Evolutionary conservation across 495 filamentous ascomycete species (phyloP).

Genomic region (Rostrohypoxylon terebratum): DNA sequence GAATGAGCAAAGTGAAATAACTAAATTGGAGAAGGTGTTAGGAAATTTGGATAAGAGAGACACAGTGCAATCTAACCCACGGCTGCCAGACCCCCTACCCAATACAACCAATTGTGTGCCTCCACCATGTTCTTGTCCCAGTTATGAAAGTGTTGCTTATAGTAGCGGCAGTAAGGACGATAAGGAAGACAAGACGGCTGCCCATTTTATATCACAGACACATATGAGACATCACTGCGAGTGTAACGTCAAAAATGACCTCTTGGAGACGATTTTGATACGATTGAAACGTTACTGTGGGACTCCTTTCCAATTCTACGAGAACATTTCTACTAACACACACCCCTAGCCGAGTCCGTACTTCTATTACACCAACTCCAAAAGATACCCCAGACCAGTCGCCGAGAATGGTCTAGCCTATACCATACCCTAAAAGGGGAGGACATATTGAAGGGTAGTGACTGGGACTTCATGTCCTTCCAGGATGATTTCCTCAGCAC

Average conservation of each 20-base stretch:
- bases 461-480: slow-evolving; percentile 13
- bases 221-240: neutral
- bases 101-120: neutral
- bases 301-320: neutral
- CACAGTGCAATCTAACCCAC: neutral
- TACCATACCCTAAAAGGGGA: slow-evolving; percentile 6
- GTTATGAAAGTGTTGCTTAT: neutral
- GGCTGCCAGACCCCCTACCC: neutral
- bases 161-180: neutral
- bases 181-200: neutral
- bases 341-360: slow-evolving; percentile 3
- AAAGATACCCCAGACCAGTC: slow-evolving; percentile 9
- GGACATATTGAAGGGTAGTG: neutral
- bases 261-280: neutral
- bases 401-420: slow-evolving; percentile 9
- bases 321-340: neutral
- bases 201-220: neutral
- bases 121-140: neutral
- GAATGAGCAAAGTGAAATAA: slow-evolving; percentile 9
- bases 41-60: slow-evolving; percentile 5
- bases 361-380: slow-evolving; percentile 16
- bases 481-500: slow-evolving; percentile 18
- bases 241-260: neutral
- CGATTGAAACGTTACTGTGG: slow-evolving; percentile 16
- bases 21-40: neutral